Conservation (phyloP, 805 yeast genomes). For the Metschnikowia cerradonensis region DNA sequence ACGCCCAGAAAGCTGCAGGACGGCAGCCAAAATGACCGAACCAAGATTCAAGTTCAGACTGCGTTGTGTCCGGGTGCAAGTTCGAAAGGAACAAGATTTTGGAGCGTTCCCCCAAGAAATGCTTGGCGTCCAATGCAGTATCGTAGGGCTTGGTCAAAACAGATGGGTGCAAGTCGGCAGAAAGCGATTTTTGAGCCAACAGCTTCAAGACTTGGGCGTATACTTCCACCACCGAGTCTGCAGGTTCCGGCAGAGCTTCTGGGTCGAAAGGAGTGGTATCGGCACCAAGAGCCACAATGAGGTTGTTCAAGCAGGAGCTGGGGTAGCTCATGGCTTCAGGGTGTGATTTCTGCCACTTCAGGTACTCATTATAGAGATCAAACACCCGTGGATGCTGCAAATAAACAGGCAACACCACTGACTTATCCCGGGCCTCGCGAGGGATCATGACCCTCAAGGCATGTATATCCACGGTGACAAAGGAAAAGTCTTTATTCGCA, state of each 20-base stretch:
- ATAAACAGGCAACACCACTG: constrained; percentile 66
- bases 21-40: constrained; percentile 82
- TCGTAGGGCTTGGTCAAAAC: constrained; percentile 75
- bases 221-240: constrained; percentile 36
- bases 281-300: constrained; percentile 47
- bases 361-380: constrained; percentile 70
- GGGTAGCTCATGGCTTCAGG: constrained; percentile 46
- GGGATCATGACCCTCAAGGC: constrained; percentile 73
- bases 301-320: constrained; percentile 34
- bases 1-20: constrained; percentile 87
- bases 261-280: constrained; percentile 28
- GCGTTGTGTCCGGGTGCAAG: constrained; percentile 82
- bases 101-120: constrained; percentile 67
- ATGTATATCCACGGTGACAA: constrained; percentile 66
- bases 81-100: constrained; percentile 77
- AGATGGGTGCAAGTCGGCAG: constrained; percentile 47
- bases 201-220: constrained; percentile 43
- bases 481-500: constrained; percentile 50
- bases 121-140: constrained; percentile 63
- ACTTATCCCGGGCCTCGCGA: constrained; percentile 76
- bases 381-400: constrained; percentile 73
- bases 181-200: constrained; percentile 45
- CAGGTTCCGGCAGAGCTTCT: constrained; percentile 35
- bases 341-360: constrained; percentile 61
- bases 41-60: constrained; percentile 87